phyloP scores from a whole-genome alignment of 306 rosid species.

The Cucurbita ficifolia region DNA sequence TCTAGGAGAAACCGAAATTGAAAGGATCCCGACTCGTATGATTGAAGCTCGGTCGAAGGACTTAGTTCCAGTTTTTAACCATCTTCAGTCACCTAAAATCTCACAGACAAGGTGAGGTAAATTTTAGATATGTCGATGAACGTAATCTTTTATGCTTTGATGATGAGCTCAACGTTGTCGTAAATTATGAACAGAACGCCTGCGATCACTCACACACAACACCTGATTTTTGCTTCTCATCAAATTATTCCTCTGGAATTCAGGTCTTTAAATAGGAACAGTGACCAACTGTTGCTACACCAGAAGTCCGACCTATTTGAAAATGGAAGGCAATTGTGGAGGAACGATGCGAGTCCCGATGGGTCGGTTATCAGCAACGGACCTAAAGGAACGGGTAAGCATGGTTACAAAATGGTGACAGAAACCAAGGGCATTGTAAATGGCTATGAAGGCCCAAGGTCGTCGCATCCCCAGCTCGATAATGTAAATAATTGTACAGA shows the following conservation, averaged over 20 bases:
- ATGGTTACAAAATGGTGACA: slow-evolving; percentile 22
- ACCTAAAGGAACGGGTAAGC: slow-evolving; percentile 30
- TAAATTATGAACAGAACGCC: neutral
- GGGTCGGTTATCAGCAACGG: slow-evolving; percentile 20
- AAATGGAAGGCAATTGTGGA: slow-evolving; percentile 37
- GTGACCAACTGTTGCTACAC: slow-evolving; percentile 10
- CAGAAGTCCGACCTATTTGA: slow-evolving; percentile 26
- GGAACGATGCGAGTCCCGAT: slow-evolving; percentile 22
- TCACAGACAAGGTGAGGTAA: slow-evolving; percentile 44
- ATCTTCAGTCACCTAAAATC: slow-evolving; percentile 32
- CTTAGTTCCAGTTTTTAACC: slow-evolving; percentile 67
- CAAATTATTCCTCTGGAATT: neutral
- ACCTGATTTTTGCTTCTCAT: neutral
- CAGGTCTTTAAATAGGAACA: neutral
- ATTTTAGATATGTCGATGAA: neutral
- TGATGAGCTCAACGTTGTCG: neutral
- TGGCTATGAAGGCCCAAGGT: slow-evolving; percentile 40
- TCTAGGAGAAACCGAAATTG: slow-evolving; percentile 67
- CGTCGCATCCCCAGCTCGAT: slow-evolving; percentile 46
- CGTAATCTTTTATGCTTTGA: neutral
- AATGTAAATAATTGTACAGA: slow-evolving; percentile 66
- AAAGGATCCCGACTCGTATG: slow-evolving; percentile 51
- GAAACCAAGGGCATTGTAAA: slow-evolving; percentile 42
- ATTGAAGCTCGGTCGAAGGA: slow-evolving; percentile 65
- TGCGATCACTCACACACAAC: too few relatives aligned